These are phyloP conservation scores for Lodderomyces oxycetoniae DNA, from an alignment of 1,139 yeast species.

Conservation along the genomic window DNA sequence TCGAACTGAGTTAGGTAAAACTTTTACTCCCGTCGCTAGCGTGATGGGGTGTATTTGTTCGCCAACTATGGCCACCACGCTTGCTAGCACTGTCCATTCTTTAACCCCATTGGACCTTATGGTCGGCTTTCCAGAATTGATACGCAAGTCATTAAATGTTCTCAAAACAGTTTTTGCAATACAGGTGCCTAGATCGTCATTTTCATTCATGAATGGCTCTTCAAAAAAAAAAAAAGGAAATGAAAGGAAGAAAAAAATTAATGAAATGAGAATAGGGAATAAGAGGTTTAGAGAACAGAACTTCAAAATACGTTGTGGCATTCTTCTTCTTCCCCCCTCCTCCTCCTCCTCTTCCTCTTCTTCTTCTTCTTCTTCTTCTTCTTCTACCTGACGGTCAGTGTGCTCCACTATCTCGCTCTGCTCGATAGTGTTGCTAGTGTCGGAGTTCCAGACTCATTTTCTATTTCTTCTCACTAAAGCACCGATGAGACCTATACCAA, in stretches of 20 bases:
- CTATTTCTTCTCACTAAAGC: slow-evolving; percentile 46
- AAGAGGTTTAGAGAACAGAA: background rate
- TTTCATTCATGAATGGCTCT: background rate
- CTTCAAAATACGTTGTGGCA: background rate
- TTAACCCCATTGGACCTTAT: slow-evolving; percentile 54
- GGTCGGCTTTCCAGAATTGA: slow-evolving; percentile 51
- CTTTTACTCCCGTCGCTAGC: slow-evolving; percentile 80
- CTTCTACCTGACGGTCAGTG: no score
- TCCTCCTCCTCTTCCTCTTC: no score
- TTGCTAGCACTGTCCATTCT: slow-evolving; percentile 87
- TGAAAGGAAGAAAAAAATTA: background rate
- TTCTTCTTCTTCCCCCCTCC: no score
- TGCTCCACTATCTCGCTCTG: no score
- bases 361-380: no score
- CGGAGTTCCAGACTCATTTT: slow-evolving; percentile 6
- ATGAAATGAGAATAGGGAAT: no score
- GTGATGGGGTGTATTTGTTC: slow-evolving; percentile 35
- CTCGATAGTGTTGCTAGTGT: no score
- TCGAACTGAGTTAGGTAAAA: slow-evolving; percentile 50
- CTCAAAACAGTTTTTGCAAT: slow-evolving; percentile 17
- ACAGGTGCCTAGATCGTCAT: slow-evolving; percentile 13
- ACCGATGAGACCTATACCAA: slow-evolving; percentile 69
- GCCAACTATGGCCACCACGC: slow-evolving; percentile 49
- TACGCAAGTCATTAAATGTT: slow-evolving; percentile 17
- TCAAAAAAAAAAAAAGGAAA: slow-evolving; percentile 1